Evolutionary conservation across 1,284 basidiomycete species (phyloP).

Genomic region (Sporisorium exsertum): DNA sequence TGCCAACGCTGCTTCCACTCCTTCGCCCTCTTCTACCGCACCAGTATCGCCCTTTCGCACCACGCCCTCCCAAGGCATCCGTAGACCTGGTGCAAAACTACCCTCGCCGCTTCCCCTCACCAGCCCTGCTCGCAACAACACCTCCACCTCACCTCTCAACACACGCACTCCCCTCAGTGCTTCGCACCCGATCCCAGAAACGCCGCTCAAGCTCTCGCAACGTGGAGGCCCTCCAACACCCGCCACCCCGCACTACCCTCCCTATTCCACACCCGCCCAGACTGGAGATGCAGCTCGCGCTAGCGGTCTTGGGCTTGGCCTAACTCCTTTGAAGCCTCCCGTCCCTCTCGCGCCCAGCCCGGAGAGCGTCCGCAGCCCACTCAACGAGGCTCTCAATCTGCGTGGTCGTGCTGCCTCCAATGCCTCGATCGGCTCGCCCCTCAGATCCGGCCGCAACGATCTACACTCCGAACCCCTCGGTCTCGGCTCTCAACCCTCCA

Average conservation of each 20-base stretch:
- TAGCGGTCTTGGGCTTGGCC: constrained; percentile 47
- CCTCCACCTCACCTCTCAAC: constrained; percentile 26
- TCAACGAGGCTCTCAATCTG: constrained; percentile 34
- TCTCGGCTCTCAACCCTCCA: constrained; percentile 19
- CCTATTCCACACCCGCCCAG: constrained; percentile 21
- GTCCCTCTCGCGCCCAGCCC: constrained; percentile 40
- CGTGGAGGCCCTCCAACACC: constrained; percentile 48
- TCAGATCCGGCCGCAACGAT: constrained; percentile 27
- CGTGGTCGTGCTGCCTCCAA: constrained; percentile 32
- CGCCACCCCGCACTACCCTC: constrained; percentile 41
- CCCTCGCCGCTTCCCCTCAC: constrained; percentile 47
- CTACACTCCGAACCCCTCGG: constrained; percentile 26
- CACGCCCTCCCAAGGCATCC: constrained; percentile 40
- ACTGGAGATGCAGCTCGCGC: constrained; percentile 35
- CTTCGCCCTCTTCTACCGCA: constrained; percentile 15
- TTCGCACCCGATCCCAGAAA: constrained; percentile 57
- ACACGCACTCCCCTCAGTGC: constrained; percentile 60
- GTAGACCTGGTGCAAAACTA: constrained; percentile 44
- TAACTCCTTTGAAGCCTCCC: constrained; percentile 41
- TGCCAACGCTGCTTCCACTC: constrained; percentile 6
- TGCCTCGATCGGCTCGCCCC: constrained; percentile 33
- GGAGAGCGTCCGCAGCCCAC: constrained; percentile 26
- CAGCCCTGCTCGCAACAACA: constrained; percentile 46
- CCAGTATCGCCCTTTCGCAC: constrained; percentile 31
- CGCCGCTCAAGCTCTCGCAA: constrained; percentile 57